Percentiles rank a stretch among this genome's conserved stretches.
Conservation (phyloP, 1,139 yeast species). For the Hyphopichia buzzinii region DNA sequence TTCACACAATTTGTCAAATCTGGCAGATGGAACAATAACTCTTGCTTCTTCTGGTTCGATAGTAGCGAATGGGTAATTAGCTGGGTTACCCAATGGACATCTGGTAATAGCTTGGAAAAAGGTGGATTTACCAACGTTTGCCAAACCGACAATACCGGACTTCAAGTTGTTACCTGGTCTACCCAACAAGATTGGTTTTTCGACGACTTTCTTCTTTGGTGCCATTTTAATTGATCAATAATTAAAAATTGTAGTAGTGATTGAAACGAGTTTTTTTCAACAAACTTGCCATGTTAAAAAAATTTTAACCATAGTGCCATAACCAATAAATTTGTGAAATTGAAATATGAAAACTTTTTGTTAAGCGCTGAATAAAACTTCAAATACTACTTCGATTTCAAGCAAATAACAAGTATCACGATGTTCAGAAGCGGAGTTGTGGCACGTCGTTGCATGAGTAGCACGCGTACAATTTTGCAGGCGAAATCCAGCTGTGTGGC, state of each 20-base stretch:
- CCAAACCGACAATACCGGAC: constrained; percentile 95
- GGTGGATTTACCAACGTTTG: constrained; percentile 95
- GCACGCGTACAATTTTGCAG: background rate
- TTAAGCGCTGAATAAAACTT: background rate
- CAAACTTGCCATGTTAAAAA: too few relatives aligned
- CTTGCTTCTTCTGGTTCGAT: constrained; percentile 99
- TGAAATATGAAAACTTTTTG: too few relatives aligned
- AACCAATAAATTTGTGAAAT: too few relatives aligned
- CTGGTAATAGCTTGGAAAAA: constrained; percentile 84
- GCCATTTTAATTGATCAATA: too few relatives aligned
- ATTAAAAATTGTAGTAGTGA: too few relatives aligned
- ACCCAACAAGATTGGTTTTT: constrained; percentile 87
- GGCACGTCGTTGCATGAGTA: background rate
- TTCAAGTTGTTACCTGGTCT: constrained; percentile 98
- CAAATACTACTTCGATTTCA: background rate
- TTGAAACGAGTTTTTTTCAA: too few relatives aligned
- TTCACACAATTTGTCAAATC: constrained; percentile 73
- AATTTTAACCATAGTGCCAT: too few relatives aligned
- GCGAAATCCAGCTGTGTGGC: constrained; percentile 52
- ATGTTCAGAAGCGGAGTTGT: background rate
- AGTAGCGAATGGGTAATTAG: constrained; percentile 97
- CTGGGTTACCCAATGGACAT: constrained; percentile 96
- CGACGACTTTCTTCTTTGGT: constrained; percentile 83
- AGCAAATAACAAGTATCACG: background rate
- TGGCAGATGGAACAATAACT: constrained; percentile 90